Conservation (phyloP, 768 basidiomycete species). For the Lenzites betulinus region DNA sequence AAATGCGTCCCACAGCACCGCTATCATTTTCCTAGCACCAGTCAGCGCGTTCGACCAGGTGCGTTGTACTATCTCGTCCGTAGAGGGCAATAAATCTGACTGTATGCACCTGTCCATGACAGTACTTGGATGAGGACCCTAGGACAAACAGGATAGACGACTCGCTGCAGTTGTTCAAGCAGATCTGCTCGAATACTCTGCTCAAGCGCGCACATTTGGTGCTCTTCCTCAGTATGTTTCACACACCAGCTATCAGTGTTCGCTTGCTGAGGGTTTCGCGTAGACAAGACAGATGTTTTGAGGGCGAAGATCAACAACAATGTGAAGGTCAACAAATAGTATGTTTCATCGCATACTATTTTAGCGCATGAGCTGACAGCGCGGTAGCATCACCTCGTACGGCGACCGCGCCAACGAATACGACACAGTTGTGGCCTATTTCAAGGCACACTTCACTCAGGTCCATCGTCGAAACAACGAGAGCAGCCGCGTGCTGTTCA, state of each 20-base stretch:
- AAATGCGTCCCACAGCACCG: slow-evolving; percentile 40
- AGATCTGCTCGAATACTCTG: slow-evolving; percentile 80
- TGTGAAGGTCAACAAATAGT: slow-evolving; percentile 80
- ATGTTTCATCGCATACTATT: slow-evolving; percentile 27
- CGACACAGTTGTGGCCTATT: slow-evolving; percentile 73
- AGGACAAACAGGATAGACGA: slow-evolving; percentile 86
- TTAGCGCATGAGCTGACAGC: neutral
- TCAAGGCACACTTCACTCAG: slow-evolving; percentile 82
- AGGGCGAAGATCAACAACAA: slow-evolving; percentile 71
- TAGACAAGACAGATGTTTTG: slow-evolving; percentile 81
- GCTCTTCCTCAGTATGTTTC: slow-evolving; percentile 67
- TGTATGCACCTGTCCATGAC: slow-evolving; percentile 1
- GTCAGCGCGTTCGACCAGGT: slow-evolving; percentile 89
- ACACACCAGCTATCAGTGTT: slow-evolving; percentile 40
- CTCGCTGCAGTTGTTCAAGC: slow-evolving; percentile 84
- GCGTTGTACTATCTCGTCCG: slow-evolving; percentile 13
- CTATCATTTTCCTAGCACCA: slow-evolving; percentile 85
- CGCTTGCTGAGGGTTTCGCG: neutral
- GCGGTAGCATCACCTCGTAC: slow-evolving; percentile 70
- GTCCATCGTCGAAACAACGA: slow-evolving; percentile 68
- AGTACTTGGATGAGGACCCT: slow-evolving; percentile 89
- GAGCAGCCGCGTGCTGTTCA: slow-evolving; percentile 59
- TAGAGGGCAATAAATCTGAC: neutral
- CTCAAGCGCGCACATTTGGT: slow-evolving; percentile 58
- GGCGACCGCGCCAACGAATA: slow-evolving; percentile 71